Conservation (phyloP, 1,284 basidiomycete genomes). For the Naganishia cerealis region DNA sequence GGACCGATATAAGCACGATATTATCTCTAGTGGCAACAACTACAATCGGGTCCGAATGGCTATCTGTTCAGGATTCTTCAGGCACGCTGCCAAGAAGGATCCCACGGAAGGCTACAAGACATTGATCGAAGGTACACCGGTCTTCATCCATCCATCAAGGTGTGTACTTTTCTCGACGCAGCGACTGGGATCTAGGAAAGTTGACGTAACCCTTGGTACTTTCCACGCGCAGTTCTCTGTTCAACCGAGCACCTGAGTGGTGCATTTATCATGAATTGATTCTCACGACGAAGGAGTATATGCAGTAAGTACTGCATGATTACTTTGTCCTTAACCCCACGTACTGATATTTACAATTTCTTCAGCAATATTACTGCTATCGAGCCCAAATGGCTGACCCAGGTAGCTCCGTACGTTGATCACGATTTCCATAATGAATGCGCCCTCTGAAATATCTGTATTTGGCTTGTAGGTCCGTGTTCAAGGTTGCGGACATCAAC, state of each 20-base stretch:
- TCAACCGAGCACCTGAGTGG: constrained; percentile 86
- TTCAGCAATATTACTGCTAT: constrained; percentile 66
- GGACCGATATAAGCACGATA: constrained; percentile 97
- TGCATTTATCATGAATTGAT: constrained; percentile 74
- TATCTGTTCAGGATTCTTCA: constrained; percentile 72
- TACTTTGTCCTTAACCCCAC: background rate
- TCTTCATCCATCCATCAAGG: constrained; percentile 78
- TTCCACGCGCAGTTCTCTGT: constrained; percentile 68
- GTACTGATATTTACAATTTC: background rate
- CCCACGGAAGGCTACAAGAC: constrained; percentile 82
- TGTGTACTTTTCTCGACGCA: constrained; percentile 1
- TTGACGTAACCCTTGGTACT: background rate
- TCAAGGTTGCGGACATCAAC: constrained; percentile 91
- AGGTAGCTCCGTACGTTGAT: constrained; percentile 79
- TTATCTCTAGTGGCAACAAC: constrained; percentile 81
- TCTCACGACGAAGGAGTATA: constrained; percentile 77
- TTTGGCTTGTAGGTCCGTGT: constrained; percentile 61
- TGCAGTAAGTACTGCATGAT: constrained; percentile 70
- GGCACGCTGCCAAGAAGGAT: constrained; percentile 88
- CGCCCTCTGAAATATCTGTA: background rate
- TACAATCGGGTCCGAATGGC: constrained; percentile 91
- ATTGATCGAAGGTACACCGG: constrained; percentile 92
- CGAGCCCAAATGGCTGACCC: constrained; percentile 97
- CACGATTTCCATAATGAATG: background rate
- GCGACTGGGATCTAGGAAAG: background rate